Evolutionary conservation across 352 stramenopile species (phyloP).

Genomic region (Pythium grandisporangium): DNA sequence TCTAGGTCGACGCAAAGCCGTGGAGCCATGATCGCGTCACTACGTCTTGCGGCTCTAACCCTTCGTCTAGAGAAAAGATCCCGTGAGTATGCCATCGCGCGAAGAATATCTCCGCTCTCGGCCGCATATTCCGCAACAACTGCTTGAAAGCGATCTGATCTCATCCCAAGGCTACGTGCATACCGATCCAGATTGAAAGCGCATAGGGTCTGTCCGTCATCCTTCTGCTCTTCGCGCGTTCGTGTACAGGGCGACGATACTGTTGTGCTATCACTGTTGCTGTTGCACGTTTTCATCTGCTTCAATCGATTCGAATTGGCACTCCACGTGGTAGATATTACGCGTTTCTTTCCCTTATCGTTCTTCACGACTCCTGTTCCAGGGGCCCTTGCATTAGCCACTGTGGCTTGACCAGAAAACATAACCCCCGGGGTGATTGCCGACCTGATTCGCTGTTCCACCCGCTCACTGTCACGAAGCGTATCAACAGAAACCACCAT

Average conservation of each 20-base stretch:
- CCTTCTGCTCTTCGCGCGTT: slow-evolving; percentile 1
- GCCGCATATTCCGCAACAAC: slow-evolving; percentile 6
- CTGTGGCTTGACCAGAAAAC: slow-evolving; percentile 21
- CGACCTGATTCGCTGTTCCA: slow-evolving; percentile 29
- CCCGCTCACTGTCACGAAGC: slow-evolving; percentile 28
- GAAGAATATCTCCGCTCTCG: slow-evolving; percentile 21
- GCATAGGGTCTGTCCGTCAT: neutral
- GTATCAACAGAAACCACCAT: slow-evolving; percentile 43
- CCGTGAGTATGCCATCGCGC: slow-evolving; percentile 30
- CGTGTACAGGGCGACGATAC: too few species aligned
- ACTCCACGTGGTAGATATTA: neutral
- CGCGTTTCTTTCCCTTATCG: slow-evolving; percentile 16
- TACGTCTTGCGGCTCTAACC: slow-evolving; percentile 4
- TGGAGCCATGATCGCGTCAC: too few species aligned
- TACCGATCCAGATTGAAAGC: slow-evolving; percentile 1
- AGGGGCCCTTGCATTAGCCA: neutral
- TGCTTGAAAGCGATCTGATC: neutral
- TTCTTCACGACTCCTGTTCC: neutral
- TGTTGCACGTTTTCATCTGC: slow-evolving; percentile 2
- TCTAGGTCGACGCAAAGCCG: neutral
- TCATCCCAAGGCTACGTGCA: neutral
- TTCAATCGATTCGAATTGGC: neutral
- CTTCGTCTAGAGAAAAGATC: slow-evolving; percentile 28
- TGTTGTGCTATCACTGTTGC: neutral
- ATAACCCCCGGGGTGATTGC: slow-evolving; percentile 35